Conservation (phyloP, 1,139 yeast genomes). For the Torulaspora globosa region DNA sequence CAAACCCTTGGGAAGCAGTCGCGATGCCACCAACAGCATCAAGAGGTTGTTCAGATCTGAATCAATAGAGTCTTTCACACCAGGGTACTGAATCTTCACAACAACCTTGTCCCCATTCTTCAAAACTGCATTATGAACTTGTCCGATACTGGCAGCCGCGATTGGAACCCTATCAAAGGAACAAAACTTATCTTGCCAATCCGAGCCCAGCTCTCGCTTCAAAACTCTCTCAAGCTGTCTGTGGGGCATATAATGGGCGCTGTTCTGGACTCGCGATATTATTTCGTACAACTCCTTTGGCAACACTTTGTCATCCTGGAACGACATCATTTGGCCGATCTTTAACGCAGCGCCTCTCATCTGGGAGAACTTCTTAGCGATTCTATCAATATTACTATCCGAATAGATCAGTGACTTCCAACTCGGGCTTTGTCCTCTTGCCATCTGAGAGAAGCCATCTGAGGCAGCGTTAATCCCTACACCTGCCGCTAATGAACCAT, state of each 20-base stretch:
- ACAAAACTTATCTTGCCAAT: constrained; percentile 73
- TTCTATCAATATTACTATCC: constrained; percentile 78
- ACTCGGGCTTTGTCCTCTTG: constrained; percentile 49
- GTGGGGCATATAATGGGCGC: constrained; percentile 96
- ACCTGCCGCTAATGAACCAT: constrained; percentile 89
- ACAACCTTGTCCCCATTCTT: constrained; percentile 65
- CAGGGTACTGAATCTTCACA: constrained; percentile 97
- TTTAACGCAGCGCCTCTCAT: constrained; percentile 99
- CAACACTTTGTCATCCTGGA: constrained; percentile 80
- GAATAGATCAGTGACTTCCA: constrained; percentile 64
- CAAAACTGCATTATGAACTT: constrained; percentile 83
- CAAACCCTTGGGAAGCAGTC: constrained; percentile 84
- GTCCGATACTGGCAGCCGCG: constrained; percentile 98
- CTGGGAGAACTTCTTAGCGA: constrained; percentile 80
- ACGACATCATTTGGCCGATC: constrained; percentile 91
- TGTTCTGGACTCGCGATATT: constrained; percentile 79
- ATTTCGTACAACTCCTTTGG: constrained; percentile 84
- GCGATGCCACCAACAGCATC: constrained; percentile 77
- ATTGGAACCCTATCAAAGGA: constrained; percentile 84
- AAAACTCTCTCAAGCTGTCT: constrained; percentile 79
- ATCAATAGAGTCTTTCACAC: constrained; percentile 91
- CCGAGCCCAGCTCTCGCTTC: constrained; percentile 62
- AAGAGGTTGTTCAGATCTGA: constrained; percentile 84
- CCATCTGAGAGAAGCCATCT: constrained; percentile 69
- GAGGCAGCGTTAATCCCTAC: constrained; percentile 81